Evolutionary conservation across 202 grass and related monocot genomes (phyloP), one percentile per base, ranked within the genome.

Genomic region (Schoenoplectus tabernaemontani): DNA sequence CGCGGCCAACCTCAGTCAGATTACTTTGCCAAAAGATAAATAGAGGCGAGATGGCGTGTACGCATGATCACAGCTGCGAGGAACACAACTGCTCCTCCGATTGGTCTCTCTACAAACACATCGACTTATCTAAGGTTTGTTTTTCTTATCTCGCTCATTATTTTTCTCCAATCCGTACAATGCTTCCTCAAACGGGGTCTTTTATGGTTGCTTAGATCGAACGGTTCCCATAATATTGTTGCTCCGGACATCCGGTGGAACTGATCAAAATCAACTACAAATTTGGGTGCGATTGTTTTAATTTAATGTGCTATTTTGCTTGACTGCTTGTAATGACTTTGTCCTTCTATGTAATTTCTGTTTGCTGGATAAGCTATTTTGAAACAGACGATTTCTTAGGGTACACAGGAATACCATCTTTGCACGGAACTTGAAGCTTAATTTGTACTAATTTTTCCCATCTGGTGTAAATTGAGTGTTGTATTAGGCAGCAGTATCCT

Each of bases 11-110:
- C n/a, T 39, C 33, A n/a, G 13, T 0, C 1, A 4, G 46, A 43
- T n/a, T n/a, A n/a, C n/a, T 46, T 24, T 70, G 12, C 65, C 54
- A 13, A 73, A 39, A 42, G 64, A 68, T 4, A n/a, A n/a, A n/a
- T n/a, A 19, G 51, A 22, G 68, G 5, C 11, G 38, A 77, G 30
- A 94, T 95, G 96, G 83, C 91, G 41, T 99, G 96, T 85, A 64
- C 87, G 83, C 96, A 98, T 82, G 90, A 98, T 67, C 96, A 98
- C 85, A 89, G 81, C 83, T 99, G 96, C 85, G 96, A 90, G 88
- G 91, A 95, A 78, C 91, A 99, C 86, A 92, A 95, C 89, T 99
- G 96, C 87, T 87, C 96, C 44, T 83, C 91, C 56, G 91, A 99
- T 88, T 99, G 91, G 91, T 95, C 96, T 65, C 96, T 99, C 76